phyloP scores from a whole-genome alignment of 495 filamentous ascomycete species.

The Echria macrotheca region DNA sequence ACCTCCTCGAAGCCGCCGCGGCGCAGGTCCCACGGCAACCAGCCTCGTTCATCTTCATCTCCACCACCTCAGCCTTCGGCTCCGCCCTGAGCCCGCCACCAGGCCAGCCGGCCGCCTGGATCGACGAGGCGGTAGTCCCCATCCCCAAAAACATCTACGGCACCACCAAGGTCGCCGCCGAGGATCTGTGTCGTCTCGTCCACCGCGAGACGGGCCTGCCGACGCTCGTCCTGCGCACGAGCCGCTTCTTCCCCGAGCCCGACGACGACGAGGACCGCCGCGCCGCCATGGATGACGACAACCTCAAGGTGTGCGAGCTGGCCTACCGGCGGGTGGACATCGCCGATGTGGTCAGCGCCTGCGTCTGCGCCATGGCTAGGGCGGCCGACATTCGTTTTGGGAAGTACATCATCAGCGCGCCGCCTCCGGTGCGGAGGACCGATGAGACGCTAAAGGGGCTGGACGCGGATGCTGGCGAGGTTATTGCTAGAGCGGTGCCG shows the following conservation, averaged over 20 bases:
- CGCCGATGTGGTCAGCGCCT: constrained; percentile 22
- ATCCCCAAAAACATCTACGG: constrained; percentile 30
- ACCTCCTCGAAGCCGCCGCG: constrained; percentile 19
- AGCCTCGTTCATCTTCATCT: constrained; percentile 22
- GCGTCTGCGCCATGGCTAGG: constrained; percentile 19
- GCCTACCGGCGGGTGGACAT: constrained; percentile 27
- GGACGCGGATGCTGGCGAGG: constrained; percentile 9
- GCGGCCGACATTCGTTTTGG: constrained; percentile 8
- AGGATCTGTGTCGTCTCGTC: constrained; percentile 24
- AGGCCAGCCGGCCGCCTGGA: constrained; percentile 21
- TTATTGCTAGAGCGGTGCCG: constrained; percentile 2
- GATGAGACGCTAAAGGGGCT: constrained; percentile 8
- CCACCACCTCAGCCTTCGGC: constrained; percentile 30
- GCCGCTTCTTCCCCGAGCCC: constrained; percentile 29
- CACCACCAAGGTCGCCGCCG: constrained; percentile 24
- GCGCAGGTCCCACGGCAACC: background rate
- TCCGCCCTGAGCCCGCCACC: constrained; percentile 12
- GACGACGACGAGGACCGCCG: constrained; percentile 25
- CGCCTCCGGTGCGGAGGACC: constrained; percentile 15
- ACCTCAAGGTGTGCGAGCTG: constrained; percentile 29
- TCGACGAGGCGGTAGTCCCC: constrained; percentile 20
- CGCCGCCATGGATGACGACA: constrained; percentile 15
- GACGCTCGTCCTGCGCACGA: constrained; percentile 21
- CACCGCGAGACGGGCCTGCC: constrained; percentile 10
- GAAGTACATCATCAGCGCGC: constrained; percentile 23